These are phyloP conservation scores for Boletus rex-veris DNA, from an alignment of 768 basidiomycete genomes.

Conservation along the genomic window DNA sequence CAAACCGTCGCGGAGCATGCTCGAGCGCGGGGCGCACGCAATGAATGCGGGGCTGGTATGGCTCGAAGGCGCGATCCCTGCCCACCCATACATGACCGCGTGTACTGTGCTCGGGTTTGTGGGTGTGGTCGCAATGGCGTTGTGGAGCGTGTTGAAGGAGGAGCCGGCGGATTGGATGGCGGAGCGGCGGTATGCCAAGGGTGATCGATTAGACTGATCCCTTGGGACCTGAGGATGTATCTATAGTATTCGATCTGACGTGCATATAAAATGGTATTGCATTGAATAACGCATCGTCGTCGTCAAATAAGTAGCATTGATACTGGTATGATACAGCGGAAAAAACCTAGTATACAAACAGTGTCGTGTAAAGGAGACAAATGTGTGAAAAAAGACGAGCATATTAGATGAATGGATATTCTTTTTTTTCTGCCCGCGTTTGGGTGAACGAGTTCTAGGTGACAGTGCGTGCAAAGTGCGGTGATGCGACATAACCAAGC, in stretches of 20 bases:
- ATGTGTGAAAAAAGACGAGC: too few species aligned
- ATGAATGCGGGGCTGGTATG: slow-evolving; percentile 7
- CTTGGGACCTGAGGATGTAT: too few species aligned
- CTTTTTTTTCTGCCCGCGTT: too few species aligned
- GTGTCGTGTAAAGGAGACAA: too few species aligned
- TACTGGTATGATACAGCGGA: too few species aligned
- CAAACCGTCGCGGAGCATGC: slow-evolving; percentile 65
- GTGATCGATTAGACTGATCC: slow-evolving; percentile 23
- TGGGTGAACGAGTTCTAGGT: too few species aligned
- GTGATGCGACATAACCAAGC: background rate
- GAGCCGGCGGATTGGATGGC: slow-evolving; percentile 10
- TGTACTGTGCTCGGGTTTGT: slow-evolving; percentile 8
- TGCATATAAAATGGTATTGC: too few species aligned
- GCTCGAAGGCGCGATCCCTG: slow-evolving; percentile 6
- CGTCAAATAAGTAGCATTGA: too few species aligned
- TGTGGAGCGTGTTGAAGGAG: slow-evolving; percentile 16
- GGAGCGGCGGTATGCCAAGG: slow-evolving; percentile 19
- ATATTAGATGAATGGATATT: too few species aligned
- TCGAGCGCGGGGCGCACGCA: slow-evolving; percentile 60
- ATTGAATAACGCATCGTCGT: too few species aligned
- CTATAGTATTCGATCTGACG: too few species aligned
- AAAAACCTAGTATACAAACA: too few species aligned
- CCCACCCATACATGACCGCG: slow-evolving; percentile 21
- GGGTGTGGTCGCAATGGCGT: slow-evolving; percentile 5
- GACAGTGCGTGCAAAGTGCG: background rate